Evolutionary conservation across 176 grass and related monocot genomes (phyloP).

Genomic region (Lolium multiflorum): DNA sequence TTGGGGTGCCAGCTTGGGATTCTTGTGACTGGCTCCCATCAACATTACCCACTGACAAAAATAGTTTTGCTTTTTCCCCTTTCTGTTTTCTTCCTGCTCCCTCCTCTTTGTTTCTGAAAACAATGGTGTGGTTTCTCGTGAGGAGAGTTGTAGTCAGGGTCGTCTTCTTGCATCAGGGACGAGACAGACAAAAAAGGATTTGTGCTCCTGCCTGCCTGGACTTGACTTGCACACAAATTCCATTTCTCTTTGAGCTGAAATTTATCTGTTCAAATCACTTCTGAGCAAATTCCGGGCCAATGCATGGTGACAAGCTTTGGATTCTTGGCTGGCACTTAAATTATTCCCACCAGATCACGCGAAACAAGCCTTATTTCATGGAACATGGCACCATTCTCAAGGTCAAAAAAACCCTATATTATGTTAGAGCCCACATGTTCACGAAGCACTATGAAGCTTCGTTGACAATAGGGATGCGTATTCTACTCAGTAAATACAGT

Average conservation of each 20-base stretch:
- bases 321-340: slow-evolving; percentile 16
- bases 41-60: neutral
- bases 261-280: neutral
- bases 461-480: slow-evolving; percentile 5
- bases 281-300: neutral
- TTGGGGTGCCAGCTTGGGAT: slow-evolving; percentile 10
- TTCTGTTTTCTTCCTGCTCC: neutral
- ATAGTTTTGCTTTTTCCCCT: neutral
- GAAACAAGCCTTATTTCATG: slow-evolving; percentile 21
- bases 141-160: neutral
- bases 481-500: neutral
- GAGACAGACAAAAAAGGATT: neutral
- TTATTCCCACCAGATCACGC: slow-evolving; percentile 36
- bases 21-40: neutral
- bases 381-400: slow-evolving; percentile 27
- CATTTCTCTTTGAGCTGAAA: neutral
- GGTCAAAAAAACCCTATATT: slow-evolving; percentile 14
- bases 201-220: neutral
- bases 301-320: neutral
- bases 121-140: slow-evolving; percentile 8
- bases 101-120: neutral
- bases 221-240: neutral
- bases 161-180: neutral
- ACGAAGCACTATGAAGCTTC: slow-evolving; percentile 27
- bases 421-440: slow-evolving; percentile 30